These are phyloP conservation scores for Hirschfeldia incana DNA, from an alignment of 345 rosid species.

Conservation along the genomic window DNA sequence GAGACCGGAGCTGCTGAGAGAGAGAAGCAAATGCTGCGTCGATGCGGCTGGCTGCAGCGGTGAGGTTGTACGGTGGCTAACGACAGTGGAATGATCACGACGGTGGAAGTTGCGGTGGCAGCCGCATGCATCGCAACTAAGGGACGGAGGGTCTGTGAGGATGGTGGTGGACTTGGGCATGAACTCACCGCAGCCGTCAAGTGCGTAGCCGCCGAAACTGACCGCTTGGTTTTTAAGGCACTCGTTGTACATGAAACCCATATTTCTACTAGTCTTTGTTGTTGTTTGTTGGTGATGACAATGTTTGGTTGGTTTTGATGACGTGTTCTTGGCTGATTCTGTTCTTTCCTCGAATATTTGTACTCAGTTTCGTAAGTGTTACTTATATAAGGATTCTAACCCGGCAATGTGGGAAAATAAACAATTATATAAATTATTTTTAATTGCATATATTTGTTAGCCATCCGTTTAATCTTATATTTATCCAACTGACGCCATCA, in stretches of 20 bases:
- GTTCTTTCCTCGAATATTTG: background rate
- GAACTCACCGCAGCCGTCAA: constrained; percentile 8
- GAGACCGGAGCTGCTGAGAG: background rate
- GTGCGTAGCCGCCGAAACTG: constrained; percentile 1
- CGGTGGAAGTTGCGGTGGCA: constrained; percentile 10
- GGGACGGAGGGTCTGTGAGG: background rate
- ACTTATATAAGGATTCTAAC: background rate
- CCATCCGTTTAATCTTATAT: background rate
- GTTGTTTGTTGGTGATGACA: background rate
- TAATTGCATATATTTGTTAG: background rate
- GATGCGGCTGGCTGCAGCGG: background rate
- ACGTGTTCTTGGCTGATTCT: background rate
- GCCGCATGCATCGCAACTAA: constrained; percentile 1
- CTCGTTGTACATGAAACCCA: background rate
- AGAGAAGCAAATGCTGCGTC: background rate
- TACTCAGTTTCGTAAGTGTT: background rate
- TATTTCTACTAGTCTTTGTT: background rate
- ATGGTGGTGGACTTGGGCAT: background rate
- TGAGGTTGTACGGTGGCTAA: background rate
- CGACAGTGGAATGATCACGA: background rate
- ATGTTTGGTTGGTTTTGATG: background rate
- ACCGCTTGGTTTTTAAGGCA: constrained; percentile 7
- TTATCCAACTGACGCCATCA: background rate
- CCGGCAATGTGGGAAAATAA: background rate
- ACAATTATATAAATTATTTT: no score